Base-by-base conservation (phyloP, 352 stramenopile genomes). In the Pythium myriotylum region DNA sequence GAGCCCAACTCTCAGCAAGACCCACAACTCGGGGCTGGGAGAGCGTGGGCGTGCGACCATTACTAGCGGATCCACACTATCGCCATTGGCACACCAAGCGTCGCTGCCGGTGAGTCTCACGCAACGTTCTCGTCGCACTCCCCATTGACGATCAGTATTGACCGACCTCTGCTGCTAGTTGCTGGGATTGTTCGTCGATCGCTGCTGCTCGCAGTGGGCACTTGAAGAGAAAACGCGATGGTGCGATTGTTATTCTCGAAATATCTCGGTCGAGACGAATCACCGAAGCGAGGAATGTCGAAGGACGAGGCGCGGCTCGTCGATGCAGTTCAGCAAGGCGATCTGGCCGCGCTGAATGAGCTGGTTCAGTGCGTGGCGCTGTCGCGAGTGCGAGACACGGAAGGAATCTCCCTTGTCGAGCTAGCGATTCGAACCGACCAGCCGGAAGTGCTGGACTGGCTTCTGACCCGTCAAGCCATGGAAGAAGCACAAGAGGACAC, bases 341-440 rank as follows among this genome's bases (percentile, higher is more conserved):
- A 42, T 23, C 5, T 51, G 47, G 14, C 32, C 10, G 8, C 17
- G 14, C 7, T 45, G 12, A 13, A 40, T 16, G 16, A 46, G 40
- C 24, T 60, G 24, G 2, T 50, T 3, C 26, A 14, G 8, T 23
- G 40, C 12, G 13, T 14, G 20, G 33, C n/a, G 32, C 32, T 14
- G 19, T n/a, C 29, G 37, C 48, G 48, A 17, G 27, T 55, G 19
- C 29, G n/a, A 4, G n/a, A 32, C 16, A 24, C n/a, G 13, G 54
- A 41, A 23, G 46, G 70, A n/a, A 50, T 51, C 16, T 70, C 67
- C 24, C 54, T 78, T 13, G 59, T 70, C 10, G 62, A 76, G 42
- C 45, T 74, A n/a, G 70, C 70, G 17, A 41, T 77, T 19, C 41
- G 60, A 4, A 8, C 17, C 4, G 26, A 67, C 26, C 59, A 68